Evolutionary conservation across 164 flowering plant genomes (phyloP).

Genomic region (Santalum album): DNA sequence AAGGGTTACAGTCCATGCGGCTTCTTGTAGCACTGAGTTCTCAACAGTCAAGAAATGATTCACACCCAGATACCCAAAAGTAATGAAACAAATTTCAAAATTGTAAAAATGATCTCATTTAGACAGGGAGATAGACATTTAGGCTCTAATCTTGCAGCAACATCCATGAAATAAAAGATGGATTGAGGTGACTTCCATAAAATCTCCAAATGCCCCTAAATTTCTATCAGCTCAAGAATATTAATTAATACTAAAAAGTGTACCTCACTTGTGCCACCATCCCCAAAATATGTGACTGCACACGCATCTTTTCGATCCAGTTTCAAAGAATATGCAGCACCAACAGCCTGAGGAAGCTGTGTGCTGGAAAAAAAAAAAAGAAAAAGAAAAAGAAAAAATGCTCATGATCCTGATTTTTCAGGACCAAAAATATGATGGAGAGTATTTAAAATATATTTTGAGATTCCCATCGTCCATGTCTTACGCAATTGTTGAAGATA

Average conservation of each 20-base stretch:
- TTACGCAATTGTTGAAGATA: conserved; percentile 90
- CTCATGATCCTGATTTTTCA: background rate
- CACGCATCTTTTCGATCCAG: conserved; percentile 89
- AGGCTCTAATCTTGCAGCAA: no score
- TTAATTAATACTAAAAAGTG: background rate
- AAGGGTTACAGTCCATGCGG: background rate
- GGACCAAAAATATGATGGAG: no score
- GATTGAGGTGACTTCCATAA: background rate
- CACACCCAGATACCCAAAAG: no score
- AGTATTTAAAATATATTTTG: background rate
- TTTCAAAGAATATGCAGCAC: conserved; percentile 95
- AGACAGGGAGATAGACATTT: background rate
- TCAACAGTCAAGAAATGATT: no score
- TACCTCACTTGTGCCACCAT: conserved; percentile 95
- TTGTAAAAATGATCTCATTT: background rate
- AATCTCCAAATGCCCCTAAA: background rate
- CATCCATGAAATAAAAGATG: no score
- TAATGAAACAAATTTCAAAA: background rate
- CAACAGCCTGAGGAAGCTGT: conserved; percentile 91
- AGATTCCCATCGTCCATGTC: conserved; percentile 10
- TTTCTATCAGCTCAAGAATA: no score
- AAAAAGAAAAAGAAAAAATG: background rate
- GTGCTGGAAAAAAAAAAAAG: conserved; percentile 36
- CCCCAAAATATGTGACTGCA: conserved; percentile 77
- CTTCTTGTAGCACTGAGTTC: no score